These are phyloP conservation scores for Isochrysis galbana DNA, from an alignment of 78 protist species.

Conservation along the genomic window DNA sequence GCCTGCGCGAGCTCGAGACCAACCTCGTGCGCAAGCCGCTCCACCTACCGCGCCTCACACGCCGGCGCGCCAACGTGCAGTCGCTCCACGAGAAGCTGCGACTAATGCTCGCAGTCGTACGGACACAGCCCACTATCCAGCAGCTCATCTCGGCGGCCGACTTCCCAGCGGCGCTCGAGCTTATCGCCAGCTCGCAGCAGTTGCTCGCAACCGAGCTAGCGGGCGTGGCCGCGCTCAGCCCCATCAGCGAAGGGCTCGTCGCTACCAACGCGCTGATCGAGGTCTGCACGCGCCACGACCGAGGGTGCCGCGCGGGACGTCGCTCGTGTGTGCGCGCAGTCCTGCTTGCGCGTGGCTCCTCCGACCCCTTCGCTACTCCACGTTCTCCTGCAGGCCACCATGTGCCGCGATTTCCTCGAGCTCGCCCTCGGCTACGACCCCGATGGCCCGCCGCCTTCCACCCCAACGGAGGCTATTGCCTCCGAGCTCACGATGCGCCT, in stretches of 20 bases:
- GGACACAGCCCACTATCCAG: slow-evolving; percentile 3
- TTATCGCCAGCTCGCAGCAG: not conserved
- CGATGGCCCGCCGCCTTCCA: no score
- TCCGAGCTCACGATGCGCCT: no score
- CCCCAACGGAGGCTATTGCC: no score
- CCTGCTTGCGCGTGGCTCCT: not conserved
- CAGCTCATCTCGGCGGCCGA: not conserved
- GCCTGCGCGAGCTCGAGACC: not conserved
- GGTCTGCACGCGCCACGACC: no score
- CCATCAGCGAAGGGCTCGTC: no score
- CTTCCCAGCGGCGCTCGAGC: not conserved
- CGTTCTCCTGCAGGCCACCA: no score
- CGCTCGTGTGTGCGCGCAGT: not conserved
- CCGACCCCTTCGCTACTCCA: no score
- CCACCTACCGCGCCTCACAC: not conserved
- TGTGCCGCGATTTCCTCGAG: no score
- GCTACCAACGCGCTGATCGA: no score
- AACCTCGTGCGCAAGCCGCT: not conserved
- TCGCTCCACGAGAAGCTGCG: not conserved
- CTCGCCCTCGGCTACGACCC: no score
- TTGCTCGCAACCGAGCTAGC: not conserved
- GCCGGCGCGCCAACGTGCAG: not conserved
- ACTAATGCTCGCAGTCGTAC: not conserved
- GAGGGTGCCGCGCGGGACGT: not conserved
- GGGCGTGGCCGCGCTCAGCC: no score